Percentiles rank a stretch among this genome's conserved stretches.
Conservation (phyloP, 2,329 filamentous ascomycete genomes). For the Talaromyces rugulosus region DNA sequence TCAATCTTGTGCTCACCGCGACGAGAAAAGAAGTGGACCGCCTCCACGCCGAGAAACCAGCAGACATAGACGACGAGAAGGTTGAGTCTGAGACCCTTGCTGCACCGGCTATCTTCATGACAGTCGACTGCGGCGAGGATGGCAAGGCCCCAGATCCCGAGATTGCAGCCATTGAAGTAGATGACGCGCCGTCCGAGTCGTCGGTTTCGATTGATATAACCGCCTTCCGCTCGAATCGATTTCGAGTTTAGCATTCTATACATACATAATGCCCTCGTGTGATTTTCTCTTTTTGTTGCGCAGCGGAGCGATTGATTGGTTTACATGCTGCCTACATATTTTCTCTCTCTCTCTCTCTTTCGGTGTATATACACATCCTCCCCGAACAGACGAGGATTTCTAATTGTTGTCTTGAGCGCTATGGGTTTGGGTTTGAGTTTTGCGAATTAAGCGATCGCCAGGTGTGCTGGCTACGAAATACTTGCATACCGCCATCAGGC, state of each 20-base stretch:
- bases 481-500: background rate
- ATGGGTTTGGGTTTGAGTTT: background rate
- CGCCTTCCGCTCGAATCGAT: conserved; percentile 28
- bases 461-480: background rate
- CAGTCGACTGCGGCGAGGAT: conserved; percentile 10
- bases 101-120: background rate
- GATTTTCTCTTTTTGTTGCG: background rate
- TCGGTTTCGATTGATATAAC: conserved; percentile 33
- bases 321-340: background rate
- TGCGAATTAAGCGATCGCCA: background rate
- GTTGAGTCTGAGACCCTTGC: conserved; percentile 10
- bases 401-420: background rate
- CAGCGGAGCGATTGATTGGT: background rate
- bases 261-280: background rate
- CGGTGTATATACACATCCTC: background rate
- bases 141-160: conserved; percentile 19
- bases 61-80: conserved; percentile 17
- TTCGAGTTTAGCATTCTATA: conserved; percentile 14
- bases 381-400: background rate
- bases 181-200: conserved; percentile 30
- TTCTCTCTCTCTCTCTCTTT: background rate
- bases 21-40: conserved; percentile 59
- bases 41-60: conserved; percentile 48
- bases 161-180: conserved; percentile 30
- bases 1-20: conserved; percentile 60